phyloP scores from a whole-genome alignment of 352 stramenopile species.

The Phytopythium delawarense region DNA sequence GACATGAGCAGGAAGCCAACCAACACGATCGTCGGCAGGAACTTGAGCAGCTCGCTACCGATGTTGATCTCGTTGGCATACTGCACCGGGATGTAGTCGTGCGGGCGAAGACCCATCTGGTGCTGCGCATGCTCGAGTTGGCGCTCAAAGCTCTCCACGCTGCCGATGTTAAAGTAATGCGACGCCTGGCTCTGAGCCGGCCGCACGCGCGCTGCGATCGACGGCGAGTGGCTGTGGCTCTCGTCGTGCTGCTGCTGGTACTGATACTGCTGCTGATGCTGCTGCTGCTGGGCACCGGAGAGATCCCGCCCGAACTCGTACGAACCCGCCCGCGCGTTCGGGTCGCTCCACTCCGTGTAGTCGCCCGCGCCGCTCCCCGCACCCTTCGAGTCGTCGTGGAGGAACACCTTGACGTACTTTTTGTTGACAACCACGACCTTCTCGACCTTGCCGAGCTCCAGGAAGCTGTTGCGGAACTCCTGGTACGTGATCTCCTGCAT shows the following conservation, averaged over 20 bases:
- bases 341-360: conserved; percentile 51
- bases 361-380: conserved; percentile 15
- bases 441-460: conserved; percentile 83
- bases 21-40: conserved; percentile 93
- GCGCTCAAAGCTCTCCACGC: conserved; percentile 96
- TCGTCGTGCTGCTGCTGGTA: conserved; percentile 5
- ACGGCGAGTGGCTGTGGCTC: neutral
- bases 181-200: conserved; percentile 31
- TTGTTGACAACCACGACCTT: conserved; percentile 91
- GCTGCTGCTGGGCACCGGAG: conserved; percentile 15
- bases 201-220: neutral
- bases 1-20: conserved; percentile 93
- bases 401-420: conserved; percentile 86
- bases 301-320: conserved; percentile 23
- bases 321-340: conserved; percentile 17
- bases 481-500: conserved; percentile 92
- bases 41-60: conserved; percentile 92
- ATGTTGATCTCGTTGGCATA: conserved; percentile 96
- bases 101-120: conserved; percentile 90
- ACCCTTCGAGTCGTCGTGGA: conserved; percentile 41
- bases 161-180: conserved; percentile 98
- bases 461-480: conserved; percentile 85
- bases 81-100: conserved; percentile 97
- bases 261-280: conserved; percentile 6
- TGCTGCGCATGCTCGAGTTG: conserved; percentile 97